A percentile compares a stretch with the other conserved stretches of the same genome.
phyloP scores from a whole-genome alignment of 495 filamentous ascomycete genomes.

The Xanthoparmelia taractica region DNA sequence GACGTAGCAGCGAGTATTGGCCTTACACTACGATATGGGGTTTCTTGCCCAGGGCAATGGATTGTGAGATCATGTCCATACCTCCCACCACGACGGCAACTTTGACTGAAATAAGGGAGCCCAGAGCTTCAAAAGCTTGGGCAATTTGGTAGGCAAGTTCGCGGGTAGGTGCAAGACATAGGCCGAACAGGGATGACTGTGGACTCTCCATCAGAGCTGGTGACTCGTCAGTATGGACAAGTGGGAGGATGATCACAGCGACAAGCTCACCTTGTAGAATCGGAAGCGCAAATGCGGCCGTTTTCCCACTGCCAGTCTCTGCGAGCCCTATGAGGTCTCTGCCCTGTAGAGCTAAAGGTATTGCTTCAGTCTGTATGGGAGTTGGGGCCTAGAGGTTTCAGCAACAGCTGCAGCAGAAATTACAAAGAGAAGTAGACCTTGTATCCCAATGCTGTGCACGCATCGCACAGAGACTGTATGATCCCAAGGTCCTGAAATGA shows the following conservation, averaged over 20 bases:
- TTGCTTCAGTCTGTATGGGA: slow-evolving; percentile 66
- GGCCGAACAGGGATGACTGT: slow-evolving; percentile 58
- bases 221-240: slow-evolving; percentile 9
- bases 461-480: slow-evolving; percentile 79
- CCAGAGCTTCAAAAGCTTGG: slow-evolving; percentile 74
- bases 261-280: slow-evolving; percentile 58
- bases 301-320: slow-evolving; percentile 93
- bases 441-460: slow-evolving; percentile 72
- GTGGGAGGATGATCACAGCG: not conserved
- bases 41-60: slow-evolving; percentile 82
- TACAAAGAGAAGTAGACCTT: slow-evolving; percentile 34
- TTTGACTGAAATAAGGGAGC: slow-evolving; percentile 71
- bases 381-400: slow-evolving; percentile 47
- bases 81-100: slow-evolving; percentile 79
- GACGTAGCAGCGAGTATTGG: not conserved
- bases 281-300: slow-evolving; percentile 81
- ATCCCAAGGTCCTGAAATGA: slow-evolving; percentile 82
- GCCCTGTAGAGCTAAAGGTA: slow-evolving; percentile 72
- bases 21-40: slow-evolving; percentile 63
- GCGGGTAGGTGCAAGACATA: slow-evolving; percentile 83
- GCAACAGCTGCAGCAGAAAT: not conserved
- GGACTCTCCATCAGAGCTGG: slow-evolving; percentile 72
- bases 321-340: slow-evolving; percentile 88
- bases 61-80: slow-evolving; percentile 88
- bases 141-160: slow-evolving; percentile 89